Evolutionary conservation across 495 filamentous ascomycete genomes (phyloP), one percentile per base, ranked within the genome.

Genomic region (Annulohypoxylon nitens): DNA sequence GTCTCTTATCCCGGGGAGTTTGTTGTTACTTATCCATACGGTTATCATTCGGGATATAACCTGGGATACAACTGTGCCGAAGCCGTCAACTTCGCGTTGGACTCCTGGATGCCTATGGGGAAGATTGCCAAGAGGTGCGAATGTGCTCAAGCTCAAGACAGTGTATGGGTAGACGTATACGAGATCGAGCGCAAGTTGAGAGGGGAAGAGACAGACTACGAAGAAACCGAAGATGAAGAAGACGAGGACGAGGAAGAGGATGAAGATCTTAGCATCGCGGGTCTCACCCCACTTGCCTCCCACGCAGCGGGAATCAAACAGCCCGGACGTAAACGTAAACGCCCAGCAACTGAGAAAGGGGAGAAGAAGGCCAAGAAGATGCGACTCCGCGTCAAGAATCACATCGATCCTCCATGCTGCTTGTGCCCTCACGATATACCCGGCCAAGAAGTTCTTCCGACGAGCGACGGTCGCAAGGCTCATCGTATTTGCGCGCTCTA

Each of bases 51-150:
- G 8, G 96, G 96, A 9, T 99, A 95, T 80, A 99, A 99, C 72
- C 82, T 99, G 37, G 96, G 97, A 11, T 99, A 99, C 81, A 99
- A 99, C 79, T 99, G 96, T 80, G 96, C 96, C 36, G 96, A 99
- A 78, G 97, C 96, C 2, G 96, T 99, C 80, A 99, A 99, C 80
- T 99, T 99, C 80, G 96, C 95, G 16, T 90, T 95, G 10, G 93
- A 97, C 70, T 89, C 92, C 45, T 99, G 96, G 96, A 81, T 99
- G 37, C 88, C 96, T 23, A 97, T 94, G 84, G 96, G 93, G n/a
- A 90, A 92, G 65, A 92, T 97, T 73, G 97, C 96, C n/a, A 97
- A 97, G 79, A 97, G 95, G 78, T 99, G 96, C 79, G 88, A 98
- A 77, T 99, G 96, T 78, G 93, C 93, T 74, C 83, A 87, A 69